Evolutionary conservation across 1,139 yeast genomes (phyloP).

Genomic region (Taphrina betulina): DNA sequence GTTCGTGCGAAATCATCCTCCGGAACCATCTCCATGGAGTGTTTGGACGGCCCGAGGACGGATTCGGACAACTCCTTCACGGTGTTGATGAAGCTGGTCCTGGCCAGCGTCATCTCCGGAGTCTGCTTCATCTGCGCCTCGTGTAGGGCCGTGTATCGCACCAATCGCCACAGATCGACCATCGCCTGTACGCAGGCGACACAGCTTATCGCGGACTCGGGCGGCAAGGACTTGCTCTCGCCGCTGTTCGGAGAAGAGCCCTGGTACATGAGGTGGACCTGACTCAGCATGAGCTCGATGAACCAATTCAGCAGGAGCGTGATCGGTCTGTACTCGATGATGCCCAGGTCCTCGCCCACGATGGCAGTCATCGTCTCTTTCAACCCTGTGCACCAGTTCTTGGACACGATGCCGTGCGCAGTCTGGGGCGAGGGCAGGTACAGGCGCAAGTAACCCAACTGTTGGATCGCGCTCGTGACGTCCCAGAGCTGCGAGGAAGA

Average conservation of each 20-base stretch:
- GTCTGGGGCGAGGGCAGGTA: constrained; percentile 14
- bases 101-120: constrained; percentile 3
- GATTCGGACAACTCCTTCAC: constrained; percentile 5
- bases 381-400: constrained; percentile 5
- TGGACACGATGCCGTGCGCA: constrained; percentile 10
- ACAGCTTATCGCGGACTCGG: constrained; percentile 10
- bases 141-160: constrained; percentile 15
- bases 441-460: constrained; percentile 8
- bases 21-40: background rate
- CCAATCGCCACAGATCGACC: constrained; percentile 11
- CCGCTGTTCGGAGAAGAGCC: background rate
- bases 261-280: constrained; percentile 2
- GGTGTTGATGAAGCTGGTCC: constrained; percentile 10
- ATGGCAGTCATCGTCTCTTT: constrained; percentile 1
- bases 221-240: background rate
- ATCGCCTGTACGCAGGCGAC: constrained; percentile 5
- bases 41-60: constrained; percentile 1
- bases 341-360: constrained; percentile 5
- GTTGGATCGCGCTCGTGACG: constrained; percentile 13
- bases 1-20: constrained; percentile 5
- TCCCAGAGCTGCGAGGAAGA: constrained; percentile 11
- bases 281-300: constrained; percentile 17
- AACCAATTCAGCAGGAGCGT: constrained; percentile 14
- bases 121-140: background rate
- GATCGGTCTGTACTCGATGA: constrained; percentile 8